Evolutionary conservation across 176 grass and related monocot species (phyloP).

Genomic region (Guadua angustifolia): DNA sequence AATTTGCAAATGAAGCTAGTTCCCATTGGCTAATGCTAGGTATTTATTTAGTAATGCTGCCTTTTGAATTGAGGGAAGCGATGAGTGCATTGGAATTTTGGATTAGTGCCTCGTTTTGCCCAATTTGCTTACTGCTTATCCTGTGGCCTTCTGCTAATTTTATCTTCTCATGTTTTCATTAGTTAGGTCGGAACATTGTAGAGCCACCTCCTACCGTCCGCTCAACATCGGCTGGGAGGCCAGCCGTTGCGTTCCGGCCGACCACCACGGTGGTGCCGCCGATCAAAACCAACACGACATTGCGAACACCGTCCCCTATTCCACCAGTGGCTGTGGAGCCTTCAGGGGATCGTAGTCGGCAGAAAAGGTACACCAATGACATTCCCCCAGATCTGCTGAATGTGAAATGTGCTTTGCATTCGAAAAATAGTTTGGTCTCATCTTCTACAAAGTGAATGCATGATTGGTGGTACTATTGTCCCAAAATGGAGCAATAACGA

Average conservation of each 20-base stretch:
- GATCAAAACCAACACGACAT: slow-evolving; percentile 63
- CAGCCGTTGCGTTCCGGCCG: slow-evolving; percentile 63
- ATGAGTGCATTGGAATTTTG: background rate
- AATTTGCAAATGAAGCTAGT: slow-evolving; percentile 38
- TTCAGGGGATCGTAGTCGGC: slow-evolving; percentile 53
- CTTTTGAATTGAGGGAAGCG: background rate
- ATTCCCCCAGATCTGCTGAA: slow-evolving; percentile 21
- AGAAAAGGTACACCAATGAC: slow-evolving; percentile 55
- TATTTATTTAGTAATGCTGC: slow-evolving; percentile 33
- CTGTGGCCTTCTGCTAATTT: slow-evolving; percentile 53
- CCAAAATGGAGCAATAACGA: background rate
- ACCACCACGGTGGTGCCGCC: slow-evolving; percentile 74
- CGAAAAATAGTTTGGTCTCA: slow-evolving; percentile 33
- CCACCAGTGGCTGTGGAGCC: slow-evolving; percentile 71
- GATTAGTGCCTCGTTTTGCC: slow-evolving; percentile 14
- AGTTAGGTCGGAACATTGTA: slow-evolving; percentile 96
- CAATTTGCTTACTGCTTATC: slow-evolving; percentile 24
- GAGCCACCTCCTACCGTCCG: slow-evolving; percentile 71
- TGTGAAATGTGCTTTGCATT: background rate
- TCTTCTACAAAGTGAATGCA: slow-evolving; percentile 5
- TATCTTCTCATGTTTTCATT: slow-evolving; percentile 65
- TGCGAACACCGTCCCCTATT: slow-evolving; percentile 69
- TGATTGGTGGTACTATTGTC: slow-evolving; percentile 14
- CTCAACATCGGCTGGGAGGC: slow-evolving; percentile 79
- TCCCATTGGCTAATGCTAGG: background rate